Conservation (phyloP, 345 rosid species). For the Aquilaria sinensis region DNA sequence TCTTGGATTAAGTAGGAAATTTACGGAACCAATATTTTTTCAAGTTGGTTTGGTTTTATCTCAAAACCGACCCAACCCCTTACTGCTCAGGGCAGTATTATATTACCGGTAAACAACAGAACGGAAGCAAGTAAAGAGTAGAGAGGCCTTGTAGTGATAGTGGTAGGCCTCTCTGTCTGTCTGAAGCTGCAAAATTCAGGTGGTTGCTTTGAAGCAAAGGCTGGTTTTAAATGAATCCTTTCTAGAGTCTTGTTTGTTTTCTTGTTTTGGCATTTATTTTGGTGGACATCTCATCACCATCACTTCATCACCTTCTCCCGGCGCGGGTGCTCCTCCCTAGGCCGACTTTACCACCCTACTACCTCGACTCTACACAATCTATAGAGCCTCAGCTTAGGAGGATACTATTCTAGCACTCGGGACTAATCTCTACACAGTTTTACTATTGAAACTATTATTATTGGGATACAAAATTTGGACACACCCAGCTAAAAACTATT, state of each 20-base stretch:
- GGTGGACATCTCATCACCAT: conserved; percentile 35
- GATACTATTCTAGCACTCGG: neutral
- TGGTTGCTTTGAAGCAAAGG: conserved; percentile 59
- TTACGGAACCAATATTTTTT: no score
- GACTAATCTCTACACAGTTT: no score
- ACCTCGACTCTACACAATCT: no score
- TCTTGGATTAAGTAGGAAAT: no score
- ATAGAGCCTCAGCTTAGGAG: neutral
- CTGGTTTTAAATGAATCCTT: conserved; percentile 13
- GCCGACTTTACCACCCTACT: neutral
- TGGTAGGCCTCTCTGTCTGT: neutral
- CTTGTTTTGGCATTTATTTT: neutral
- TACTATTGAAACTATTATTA: no score
- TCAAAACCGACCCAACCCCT: no score
- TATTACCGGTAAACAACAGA: neutral
- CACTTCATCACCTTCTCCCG: conserved; percentile 27
- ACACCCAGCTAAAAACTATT: no score
- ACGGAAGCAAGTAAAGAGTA: neutral
- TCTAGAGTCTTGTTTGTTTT: neutral
- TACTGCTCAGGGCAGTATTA: no score
- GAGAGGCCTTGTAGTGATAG: neutral
- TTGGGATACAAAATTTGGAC: no score
- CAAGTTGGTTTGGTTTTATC: no score
- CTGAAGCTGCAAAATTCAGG: conserved; percentile 6
- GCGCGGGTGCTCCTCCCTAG: conserved; percentile 28